Conservation (phyloP, 129 eudicot species). For the Flaveria linearis region DNA sequence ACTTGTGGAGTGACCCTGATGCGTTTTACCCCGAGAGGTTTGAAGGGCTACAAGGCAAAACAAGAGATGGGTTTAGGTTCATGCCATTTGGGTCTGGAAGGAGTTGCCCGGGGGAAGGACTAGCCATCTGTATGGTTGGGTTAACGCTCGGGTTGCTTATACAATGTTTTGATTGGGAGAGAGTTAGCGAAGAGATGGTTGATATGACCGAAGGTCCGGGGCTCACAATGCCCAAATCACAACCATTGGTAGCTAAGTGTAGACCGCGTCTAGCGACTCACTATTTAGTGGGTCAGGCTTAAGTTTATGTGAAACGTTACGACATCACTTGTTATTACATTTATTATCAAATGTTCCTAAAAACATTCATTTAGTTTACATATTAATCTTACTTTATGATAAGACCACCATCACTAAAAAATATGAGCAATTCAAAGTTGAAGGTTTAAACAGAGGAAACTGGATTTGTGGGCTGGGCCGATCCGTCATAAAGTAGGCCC, state of each 20-base stretch:
- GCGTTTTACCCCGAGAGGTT: conserved; percentile 53
- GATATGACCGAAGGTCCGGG: conserved; percentile 49
- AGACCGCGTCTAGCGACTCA: conserved; percentile 25
- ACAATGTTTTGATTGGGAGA: conserved; percentile 31
- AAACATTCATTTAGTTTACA: background rate
- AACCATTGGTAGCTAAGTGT: conserved; percentile 42
- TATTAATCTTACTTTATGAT: too few species aligned
- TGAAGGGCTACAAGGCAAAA: conserved; percentile 25
- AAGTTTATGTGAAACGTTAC: background rate
- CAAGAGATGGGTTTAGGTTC: conserved; percentile 41
- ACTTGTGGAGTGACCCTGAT: conserved; percentile 47
- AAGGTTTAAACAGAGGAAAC: too few species aligned
- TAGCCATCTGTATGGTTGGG: conserved; percentile 31
- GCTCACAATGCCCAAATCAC: conserved; percentile 34
- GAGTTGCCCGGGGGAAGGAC: conserved; percentile 19
- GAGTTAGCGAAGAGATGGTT: conserved; percentile 39
- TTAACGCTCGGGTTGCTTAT: conserved; percentile 23
- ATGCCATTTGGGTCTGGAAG: conserved; percentile 49
- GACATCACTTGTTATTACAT: background rate
- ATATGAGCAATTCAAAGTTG: too few species aligned
- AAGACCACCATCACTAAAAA: too few species aligned
- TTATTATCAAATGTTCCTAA: background rate
- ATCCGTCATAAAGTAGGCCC: too few species aligned
- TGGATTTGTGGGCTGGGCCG: too few species aligned
- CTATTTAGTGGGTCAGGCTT: background rate